Conservation (phyloP, 148 eudicot genomes). For the Rhododendron griersonianum region DNA sequence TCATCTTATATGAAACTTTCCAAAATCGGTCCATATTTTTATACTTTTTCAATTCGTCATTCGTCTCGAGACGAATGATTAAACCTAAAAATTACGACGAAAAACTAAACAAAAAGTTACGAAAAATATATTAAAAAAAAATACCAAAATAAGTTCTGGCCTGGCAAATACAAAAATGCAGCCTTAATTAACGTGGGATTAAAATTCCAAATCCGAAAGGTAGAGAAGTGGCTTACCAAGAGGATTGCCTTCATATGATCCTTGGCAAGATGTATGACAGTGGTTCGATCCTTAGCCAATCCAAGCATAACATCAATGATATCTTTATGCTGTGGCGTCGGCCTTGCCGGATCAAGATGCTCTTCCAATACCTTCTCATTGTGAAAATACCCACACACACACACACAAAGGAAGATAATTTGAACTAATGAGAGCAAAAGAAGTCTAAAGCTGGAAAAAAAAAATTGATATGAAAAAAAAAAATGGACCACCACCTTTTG, state of each 20-base stretch:
- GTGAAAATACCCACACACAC: background rate
- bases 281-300: background rate
- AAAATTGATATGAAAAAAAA: background rate
- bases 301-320: constrained; percentile 1
- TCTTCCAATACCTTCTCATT: background rate
- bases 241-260: background rate
- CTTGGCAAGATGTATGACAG: background rate
- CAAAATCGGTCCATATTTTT: no score
- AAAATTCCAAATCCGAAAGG: background rate
- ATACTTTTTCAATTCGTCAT: no score
- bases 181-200: background rate
- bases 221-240: background rate
- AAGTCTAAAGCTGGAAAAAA: background rate
- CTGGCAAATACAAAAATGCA: no score
- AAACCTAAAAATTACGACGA: no score
- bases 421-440: background rate
- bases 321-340: background rate
- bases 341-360: constrained; percentile 2
- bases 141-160: no score
- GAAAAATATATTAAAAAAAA: no score
- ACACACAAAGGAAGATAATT: background rate
- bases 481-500: background rate
- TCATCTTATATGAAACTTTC: no score
- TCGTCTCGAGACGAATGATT: no score
- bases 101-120: no score